A percentile compares a stretch with the other conserved stretches of the same genome.
These are phyloP conservation scores for Lodderomyces oxycetoniae DNA, from an alignment of 1,139 yeast genomes.

Conservation along the genomic window DNA sequence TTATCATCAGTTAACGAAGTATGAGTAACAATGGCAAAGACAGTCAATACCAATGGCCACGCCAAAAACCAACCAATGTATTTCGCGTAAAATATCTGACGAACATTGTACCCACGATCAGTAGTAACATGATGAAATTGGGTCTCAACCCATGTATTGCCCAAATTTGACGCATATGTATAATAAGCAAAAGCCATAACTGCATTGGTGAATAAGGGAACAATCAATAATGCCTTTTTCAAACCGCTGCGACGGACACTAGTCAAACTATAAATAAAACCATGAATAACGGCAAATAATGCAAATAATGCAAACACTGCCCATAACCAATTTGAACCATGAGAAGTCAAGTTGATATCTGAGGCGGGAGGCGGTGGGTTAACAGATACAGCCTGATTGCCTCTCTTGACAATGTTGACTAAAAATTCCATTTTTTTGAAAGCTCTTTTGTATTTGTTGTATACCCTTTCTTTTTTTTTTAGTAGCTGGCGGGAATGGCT, in stretches of 20 bases:
- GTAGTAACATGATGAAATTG: constrained; percentile 50
- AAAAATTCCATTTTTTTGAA: constrained; percentile 3
- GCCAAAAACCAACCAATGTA: constrained; percentile 66
- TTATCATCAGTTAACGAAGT: constrained; percentile 19
- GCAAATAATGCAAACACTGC: constrained; percentile 53
- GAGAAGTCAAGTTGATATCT: constrained; percentile 50
- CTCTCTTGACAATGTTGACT: constrained; percentile 11
- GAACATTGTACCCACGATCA: constrained; percentile 33
- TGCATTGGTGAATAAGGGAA: constrained; percentile 44
- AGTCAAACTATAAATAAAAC: constrained; percentile 34
- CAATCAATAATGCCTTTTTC: constrained; percentile 40
- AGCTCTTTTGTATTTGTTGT: not conserved
- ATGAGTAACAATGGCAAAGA: constrained; percentile 44
- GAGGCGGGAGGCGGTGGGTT: constrained; percentile 40
- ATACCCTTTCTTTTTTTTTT: not conserved
- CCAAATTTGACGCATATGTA: constrained; percentile 64
- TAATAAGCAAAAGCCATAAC: constrained; percentile 51
- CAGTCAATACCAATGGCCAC: constrained; percentile 50
- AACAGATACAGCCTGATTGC: constrained; percentile 45
- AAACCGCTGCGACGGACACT: constrained; percentile 29
- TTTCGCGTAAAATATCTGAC: constrained; percentile 65
- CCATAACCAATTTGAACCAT: constrained; percentile 73
- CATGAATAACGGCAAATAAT: constrained; percentile 38
- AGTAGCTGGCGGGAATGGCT: not conserved
- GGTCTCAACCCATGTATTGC: constrained; percentile 51